Evolutionary conservation across 2,329 filamentous ascomycete genomes (phyloP).

Genomic region (Dothistroma pini): DNA sequence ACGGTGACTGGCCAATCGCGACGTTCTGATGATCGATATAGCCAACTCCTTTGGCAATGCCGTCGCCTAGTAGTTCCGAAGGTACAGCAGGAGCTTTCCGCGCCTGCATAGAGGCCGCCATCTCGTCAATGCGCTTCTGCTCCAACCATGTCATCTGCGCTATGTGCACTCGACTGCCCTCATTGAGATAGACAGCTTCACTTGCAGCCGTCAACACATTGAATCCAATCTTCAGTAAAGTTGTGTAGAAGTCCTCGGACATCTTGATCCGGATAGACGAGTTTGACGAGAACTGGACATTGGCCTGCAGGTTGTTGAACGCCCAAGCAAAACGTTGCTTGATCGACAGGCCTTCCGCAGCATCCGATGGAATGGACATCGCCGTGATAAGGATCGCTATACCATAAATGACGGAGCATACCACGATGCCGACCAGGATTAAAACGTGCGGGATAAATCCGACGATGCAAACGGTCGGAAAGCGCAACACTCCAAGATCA

Average conservation of each 20-base stretch:
- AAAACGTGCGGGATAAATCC: constrained; percentile 94
- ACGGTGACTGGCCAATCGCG: constrained; percentile 47
- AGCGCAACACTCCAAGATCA: constrained; percentile 70
- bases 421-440: constrained; percentile 71
- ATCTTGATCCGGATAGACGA: constrained; percentile 69
- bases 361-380: constrained; percentile 57
- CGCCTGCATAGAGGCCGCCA: constrained; percentile 53
- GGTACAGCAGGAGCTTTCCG: constrained; percentile 39
- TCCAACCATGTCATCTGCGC: constrained; percentile 85
- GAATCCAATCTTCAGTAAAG: constrained; percentile 81
- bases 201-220: constrained; percentile 87
- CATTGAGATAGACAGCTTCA: constrained; percentile 92
- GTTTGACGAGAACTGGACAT: constrained; percentile 69
- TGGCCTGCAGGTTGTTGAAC: constrained; percentile 87
- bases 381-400: constrained; percentile 74
- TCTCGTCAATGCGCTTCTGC: constrained; percentile 74
- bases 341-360: constrained; percentile 44
- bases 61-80: constrained; percentile 41
- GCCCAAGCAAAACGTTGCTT: constrained; percentile 64
- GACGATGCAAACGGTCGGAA: constrained; percentile 91
- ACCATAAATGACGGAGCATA: constrained; percentile 73
- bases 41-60: constrained; percentile 37
- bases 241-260: constrained; percentile 94
- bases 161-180: constrained; percentile 72
- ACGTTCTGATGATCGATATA: constrained; percentile 33